phyloP scores from a whole-genome alignment of 176 grass and related monocot genomes.

The Paspalum vaginatum region DNA sequence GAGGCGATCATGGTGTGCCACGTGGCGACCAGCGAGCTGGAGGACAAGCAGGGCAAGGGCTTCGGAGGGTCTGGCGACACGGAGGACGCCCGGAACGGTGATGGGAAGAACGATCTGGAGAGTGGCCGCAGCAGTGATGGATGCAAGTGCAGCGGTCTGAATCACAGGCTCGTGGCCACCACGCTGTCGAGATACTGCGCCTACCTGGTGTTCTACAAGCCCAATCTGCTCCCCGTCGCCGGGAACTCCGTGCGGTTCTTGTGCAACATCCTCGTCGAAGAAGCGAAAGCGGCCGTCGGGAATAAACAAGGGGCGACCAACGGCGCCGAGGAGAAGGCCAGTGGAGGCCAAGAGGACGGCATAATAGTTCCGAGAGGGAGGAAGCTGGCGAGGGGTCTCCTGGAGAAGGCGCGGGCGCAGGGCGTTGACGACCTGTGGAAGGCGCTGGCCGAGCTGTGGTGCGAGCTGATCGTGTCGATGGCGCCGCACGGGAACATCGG shows the following conservation, averaged over 20 bases:
- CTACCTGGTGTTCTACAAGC: slow-evolving; percentile 48
- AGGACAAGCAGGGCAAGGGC: no score
- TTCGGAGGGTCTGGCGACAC: no score
- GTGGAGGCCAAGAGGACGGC: no score
- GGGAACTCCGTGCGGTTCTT: slow-evolving; percentile 3
- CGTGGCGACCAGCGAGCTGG: slow-evolving; percentile 36
- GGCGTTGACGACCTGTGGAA: background rate
- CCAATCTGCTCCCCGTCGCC: slow-evolving; percentile 38
- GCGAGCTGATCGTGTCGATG: slow-evolving; percentile 34
- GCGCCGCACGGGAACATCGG: slow-evolving; percentile 5
- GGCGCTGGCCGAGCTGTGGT: slow-evolving; percentile 37
- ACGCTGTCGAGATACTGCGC: slow-evolving; percentile 48
- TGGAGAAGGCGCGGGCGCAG: no score
- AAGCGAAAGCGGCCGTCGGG: background rate
- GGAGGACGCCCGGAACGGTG: background rate
- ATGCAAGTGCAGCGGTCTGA: background rate
- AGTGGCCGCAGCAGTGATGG: background rate
- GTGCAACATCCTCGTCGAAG: slow-evolving; percentile 12
- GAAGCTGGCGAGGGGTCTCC: no score
- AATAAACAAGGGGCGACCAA: background rate
- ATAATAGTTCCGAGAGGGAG: no score
- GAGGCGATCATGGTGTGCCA: slow-evolving; percentile 54
- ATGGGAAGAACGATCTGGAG: background rate
- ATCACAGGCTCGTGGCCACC: slow-evolving; percentile 2
- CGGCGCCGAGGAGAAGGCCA: no score